A percentile compares a stretch with the other conserved stretches of the same genome.
These are phyloP conservation scores for Calendula officinalis DNA, from an alignment of 129 eudicot species.

Conservation along the genomic window DNA sequence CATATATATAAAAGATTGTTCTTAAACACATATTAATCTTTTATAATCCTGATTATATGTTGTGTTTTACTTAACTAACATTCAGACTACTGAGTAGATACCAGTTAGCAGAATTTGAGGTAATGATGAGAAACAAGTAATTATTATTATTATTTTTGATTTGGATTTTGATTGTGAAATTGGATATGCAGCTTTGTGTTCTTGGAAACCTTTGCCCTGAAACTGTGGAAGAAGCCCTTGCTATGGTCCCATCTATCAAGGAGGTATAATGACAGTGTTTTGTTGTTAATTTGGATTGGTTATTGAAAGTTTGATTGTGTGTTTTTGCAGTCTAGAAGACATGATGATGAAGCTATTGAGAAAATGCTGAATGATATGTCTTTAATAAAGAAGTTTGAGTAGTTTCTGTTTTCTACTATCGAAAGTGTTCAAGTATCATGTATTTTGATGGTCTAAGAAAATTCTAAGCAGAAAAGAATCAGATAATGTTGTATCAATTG, in stretches of 20 bases:
- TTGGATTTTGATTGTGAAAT: not conserved
- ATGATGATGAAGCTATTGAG: slow-evolving; percentile 86
- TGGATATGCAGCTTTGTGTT: slow-evolving; percentile 70
- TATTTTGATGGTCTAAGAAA: not conserved
- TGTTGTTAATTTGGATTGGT: not conserved
- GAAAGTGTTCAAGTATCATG: not conserved
- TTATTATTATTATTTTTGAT: not conserved
- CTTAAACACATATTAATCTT: not conserved
- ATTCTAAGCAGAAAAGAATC: not conserved
- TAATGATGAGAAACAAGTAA: not conserved
- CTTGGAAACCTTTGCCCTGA: slow-evolving; percentile 98
- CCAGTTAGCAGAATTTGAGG: slow-evolving; percentile 95
- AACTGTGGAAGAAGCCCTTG: slow-evolving; percentile 96
- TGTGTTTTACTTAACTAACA: slow-evolving; percentile 41
- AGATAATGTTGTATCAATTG: slow-evolving; percentile 5
- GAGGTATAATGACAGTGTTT: slow-evolving; percentile 21
- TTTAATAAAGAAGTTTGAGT: slow-evolving; percentile 83
- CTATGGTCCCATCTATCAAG: slow-evolving; percentile 95
- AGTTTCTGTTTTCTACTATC: slow-evolving; percentile 11
- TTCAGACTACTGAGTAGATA: slow-evolving; percentile 72
- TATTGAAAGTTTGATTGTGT: not conserved
- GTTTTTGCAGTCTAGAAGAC: slow-evolving; percentile 74
- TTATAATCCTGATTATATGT: not conserved
- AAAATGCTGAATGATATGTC: slow-evolving; percentile 91
- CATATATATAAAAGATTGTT: not conserved